Base-by-base conservation (phyloP, 495 filamentous ascomycete genomes). In the Penicilliopsis zonata region DNA sequence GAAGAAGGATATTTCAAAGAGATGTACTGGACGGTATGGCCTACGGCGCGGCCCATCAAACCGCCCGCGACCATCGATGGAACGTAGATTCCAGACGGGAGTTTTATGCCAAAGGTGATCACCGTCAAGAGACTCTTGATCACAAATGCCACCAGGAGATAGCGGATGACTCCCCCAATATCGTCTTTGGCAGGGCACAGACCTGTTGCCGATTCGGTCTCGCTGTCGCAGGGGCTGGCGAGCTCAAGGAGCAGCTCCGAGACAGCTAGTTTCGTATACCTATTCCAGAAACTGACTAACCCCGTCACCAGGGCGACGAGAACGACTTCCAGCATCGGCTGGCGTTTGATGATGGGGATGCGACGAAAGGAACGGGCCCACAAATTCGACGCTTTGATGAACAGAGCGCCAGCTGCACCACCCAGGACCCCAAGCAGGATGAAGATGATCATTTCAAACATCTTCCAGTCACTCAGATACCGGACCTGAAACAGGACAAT, bases 41-140 rank as follows among this genome's bases (percentile, higher is more conserved):
- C 90, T 31, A 94, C 75, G 10, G 86, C 73, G 2, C 90, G 80
- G 19, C 90, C 90, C 65, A 93, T 78, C 24, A 98, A 63, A 49
- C 90, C 90, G 36, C 90, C 90, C 28, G 94, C 85, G 19, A 98
- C 90, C 90, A 98, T 98, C 42, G 85, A 92, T 3, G 90, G 90
- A 0, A 98, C 87, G 43, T 96, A 98, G 38, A 98, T 95, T 19
- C 90, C 90, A 2, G 86, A 85, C 7, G 90, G 90, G 2, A 95
- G 78, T 56, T 98, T 98, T 48, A 93, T 85, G 1, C 86, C 86
- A 50, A 94, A 94, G 0, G 86, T 92, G 36, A 93, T 74, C 25
- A 76, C 76, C 0, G 90, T 98, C 16, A 98, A 58, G 25, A 90
- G 52, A 23, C 80, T 82, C 55, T 96, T 96, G 57, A 96, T 78